phyloP scores from a whole-genome alignment of 2,329 filamentous ascomycete genomes.

The Elsinoe batatas region DNA sequence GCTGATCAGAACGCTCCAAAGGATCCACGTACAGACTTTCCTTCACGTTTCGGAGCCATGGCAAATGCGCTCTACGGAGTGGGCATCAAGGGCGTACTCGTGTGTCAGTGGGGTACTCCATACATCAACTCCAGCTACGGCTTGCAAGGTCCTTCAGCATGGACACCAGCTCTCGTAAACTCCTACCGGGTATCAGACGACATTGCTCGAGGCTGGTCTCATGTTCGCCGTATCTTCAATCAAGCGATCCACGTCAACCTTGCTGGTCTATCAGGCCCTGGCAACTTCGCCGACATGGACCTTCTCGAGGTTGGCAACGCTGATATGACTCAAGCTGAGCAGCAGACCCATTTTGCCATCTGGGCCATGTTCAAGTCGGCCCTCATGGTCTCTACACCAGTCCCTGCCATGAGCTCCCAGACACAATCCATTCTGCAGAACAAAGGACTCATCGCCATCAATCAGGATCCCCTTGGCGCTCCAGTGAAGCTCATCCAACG shows the following conservation, averaged over 20 bases:
- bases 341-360: constrained; percentile 23
- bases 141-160: constrained; percentile 23
- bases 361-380: constrained; percentile 25
- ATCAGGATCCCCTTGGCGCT: constrained; percentile 46
- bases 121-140: constrained; percentile 19
- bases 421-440: constrained; percentile 33
- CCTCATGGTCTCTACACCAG: constrained; percentile 20
- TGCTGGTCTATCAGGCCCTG: constrained; percentile 21
- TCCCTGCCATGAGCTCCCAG: constrained; percentile 16
- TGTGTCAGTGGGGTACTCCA: constrained; percentile 23
- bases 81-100: constrained; percentile 24
- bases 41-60: constrained; percentile 20
- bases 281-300: constrained; percentile 23
- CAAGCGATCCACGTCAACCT: constrained; percentile 23
- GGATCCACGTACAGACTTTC: constrained; percentile 23
- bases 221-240: constrained; percentile 24
- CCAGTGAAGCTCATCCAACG: constrained; percentile 42
- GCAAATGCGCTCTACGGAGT: constrained; percentile 21
- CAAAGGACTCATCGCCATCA: constrained; percentile 47
- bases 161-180: constrained; percentile 23
- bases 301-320: constrained; percentile 23
- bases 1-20: constrained; percentile 21
- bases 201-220: constrained; percentile 23
- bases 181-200: constrained; percentile 26
- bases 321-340: constrained; percentile 23